These are phyloP conservation scores for Ophiostoma himal-ulmi DNA, from an alignment of 2,329 filamentous ascomycete genomes.

Conservation along the genomic window DNA sequence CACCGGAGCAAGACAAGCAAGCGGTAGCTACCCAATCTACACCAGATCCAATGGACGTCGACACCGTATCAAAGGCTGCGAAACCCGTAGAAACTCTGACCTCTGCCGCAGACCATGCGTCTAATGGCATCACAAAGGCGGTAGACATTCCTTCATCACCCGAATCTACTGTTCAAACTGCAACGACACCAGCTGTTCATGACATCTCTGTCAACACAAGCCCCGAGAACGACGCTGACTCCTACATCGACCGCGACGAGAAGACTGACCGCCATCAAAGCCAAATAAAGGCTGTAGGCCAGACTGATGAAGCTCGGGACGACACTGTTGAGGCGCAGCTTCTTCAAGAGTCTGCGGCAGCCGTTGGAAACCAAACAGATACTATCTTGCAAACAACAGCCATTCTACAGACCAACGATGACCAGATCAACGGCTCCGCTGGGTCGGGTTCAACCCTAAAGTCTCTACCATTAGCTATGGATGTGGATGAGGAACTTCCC, in stretches of 20 bases:
- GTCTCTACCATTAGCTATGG: background rate
- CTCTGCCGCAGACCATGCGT: background rate
- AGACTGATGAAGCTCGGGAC: slow-evolving; percentile 19
- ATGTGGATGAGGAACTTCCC: slow-evolving; percentile 8
- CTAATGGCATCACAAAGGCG: slow-evolving; percentile 18
- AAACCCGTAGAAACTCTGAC: background rate
- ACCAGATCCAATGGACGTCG: slow-evolving; percentile 16
- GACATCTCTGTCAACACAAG: slow-evolving; percentile 68
- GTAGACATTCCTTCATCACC: slow-evolving; percentile 49
- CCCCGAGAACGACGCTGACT: slow-evolving; percentile 60
- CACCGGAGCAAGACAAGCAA: background rate
- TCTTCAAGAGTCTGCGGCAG: slow-evolving; percentile 39
- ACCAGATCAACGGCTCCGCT: background rate
- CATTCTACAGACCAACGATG: background rate
- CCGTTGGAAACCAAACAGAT: slow-evolving; percentile 22
- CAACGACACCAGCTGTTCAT: slow-evolving; percentile 63
- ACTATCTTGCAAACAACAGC: background rate
- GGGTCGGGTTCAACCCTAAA: background rate
- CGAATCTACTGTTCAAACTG: slow-evolving; percentile 65
- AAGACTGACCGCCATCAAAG: slow-evolving; percentile 30
- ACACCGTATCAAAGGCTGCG: background rate
- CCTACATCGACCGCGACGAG: slow-evolving; percentile 47
- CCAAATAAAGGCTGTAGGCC: slow-evolving; percentile 15
- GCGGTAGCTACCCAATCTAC: background rate
- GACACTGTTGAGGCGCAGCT: slow-evolving; percentile 40